phyloP scores from a whole-genome alignment of 73 alveolate genomes.

The Stentor coeruleus region DNA sequence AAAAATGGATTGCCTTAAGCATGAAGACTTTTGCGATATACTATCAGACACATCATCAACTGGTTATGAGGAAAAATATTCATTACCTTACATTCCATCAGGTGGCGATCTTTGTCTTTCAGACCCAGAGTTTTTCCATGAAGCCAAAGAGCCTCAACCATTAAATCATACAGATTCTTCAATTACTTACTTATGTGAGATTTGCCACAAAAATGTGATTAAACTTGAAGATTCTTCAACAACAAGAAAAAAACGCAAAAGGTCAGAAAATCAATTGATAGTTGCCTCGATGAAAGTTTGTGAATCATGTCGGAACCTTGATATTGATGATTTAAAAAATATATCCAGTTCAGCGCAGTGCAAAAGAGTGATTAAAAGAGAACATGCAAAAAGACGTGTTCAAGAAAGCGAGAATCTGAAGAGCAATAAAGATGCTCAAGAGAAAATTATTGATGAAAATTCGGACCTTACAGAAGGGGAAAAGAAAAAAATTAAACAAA shows the following conservation, averaged over 20 bases:
- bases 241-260: not conserved
- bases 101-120: not conserved
- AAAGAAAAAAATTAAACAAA: conserved; percentile 32
- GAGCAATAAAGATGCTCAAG: conserved; percentile 12
- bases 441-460: not conserved
- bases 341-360: not conserved
- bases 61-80: not conserved
- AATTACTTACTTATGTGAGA: not conserved
- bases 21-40: not conserved
- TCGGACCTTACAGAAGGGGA: conserved; percentile 24
- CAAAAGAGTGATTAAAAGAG: conserved; percentile 20
- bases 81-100: not conserved
- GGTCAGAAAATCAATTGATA: not conserved
- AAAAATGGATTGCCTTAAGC: not conserved
- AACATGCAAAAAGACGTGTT: conserved; percentile 14
- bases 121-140: not conserved
- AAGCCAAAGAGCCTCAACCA: no score
- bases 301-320: not conserved
- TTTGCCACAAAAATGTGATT: conserved; percentile 13
- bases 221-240: conserved; percentile 6
- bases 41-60: not conserved
- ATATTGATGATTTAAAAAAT: conserved; percentile 17
- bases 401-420: not conserved
- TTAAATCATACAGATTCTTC: not conserved
- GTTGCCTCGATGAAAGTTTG: conserved; percentile 9